These are phyloP conservation scores for Cercospora sojina DNA, from an alignment of 2,329 filamentous ascomycete species.

Conservation along the genomic window DNA sequence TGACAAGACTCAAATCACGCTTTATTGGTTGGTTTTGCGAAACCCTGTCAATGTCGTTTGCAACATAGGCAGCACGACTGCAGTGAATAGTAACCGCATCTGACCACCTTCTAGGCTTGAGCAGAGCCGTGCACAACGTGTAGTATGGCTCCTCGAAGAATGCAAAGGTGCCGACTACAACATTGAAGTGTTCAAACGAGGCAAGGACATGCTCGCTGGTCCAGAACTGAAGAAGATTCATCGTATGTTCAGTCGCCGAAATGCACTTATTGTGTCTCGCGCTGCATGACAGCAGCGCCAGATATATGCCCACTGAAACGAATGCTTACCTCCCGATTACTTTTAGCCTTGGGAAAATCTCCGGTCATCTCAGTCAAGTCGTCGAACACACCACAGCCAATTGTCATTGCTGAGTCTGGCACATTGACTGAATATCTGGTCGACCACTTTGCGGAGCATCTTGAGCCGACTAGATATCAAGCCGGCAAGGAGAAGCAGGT, in stretches of 20 bases:
- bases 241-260: constrained; percentile 34
- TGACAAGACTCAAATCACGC: constrained; percentile 55
- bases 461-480: constrained; percentile 55
- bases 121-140: constrained; percentile 76
- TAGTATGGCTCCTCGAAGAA: constrained; percentile 83
- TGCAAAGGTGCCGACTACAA: constrained; percentile 71
- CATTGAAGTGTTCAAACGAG: constrained; percentile 74
- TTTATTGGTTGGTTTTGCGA: constrained; percentile 57
- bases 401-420: constrained; percentile 77
- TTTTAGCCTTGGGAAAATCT: constrained; percentile 71
- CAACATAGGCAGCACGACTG: neutral
- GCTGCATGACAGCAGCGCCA: neutral
- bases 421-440: constrained; percentile 79
- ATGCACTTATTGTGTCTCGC: neutral
- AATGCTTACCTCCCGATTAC: neutral
- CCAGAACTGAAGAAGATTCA: constrained; percentile 74
- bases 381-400: constrained; percentile 44
- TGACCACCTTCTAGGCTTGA: constrained; percentile 64
- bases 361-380: constrained; percentile 69
- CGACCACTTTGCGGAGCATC: constrained; percentile 59
- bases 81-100: neutral
- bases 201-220: constrained; percentile 65
- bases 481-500: constrained; percentile 55
- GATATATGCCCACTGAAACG: neutral
- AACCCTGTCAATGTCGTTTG: neutral